These are phyloP conservation scores for Plasmopara viticola DNA, from an alignment of 352 stramenopile species.

Conservation along the genomic window DNA sequence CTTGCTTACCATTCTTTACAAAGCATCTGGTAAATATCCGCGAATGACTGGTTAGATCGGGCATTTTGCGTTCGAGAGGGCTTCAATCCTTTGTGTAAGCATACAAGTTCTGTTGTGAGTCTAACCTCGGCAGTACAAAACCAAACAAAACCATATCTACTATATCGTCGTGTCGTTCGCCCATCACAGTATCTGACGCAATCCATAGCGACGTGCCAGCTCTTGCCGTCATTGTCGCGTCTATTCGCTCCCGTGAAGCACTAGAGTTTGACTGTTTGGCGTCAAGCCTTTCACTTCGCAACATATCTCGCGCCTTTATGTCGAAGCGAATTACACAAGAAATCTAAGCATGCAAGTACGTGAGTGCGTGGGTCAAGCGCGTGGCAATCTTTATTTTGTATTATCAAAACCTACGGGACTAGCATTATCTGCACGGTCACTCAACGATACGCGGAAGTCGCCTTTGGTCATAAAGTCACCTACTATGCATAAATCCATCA, in stretches of 20 bases:
- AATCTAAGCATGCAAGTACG: slow-evolving; percentile 41
- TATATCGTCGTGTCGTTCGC: slow-evolving; percentile 37
- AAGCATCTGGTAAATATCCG: slow-evolving; percentile 27
- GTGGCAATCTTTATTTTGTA: slow-evolving; percentile 33
- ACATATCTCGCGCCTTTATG: slow-evolving; percentile 46
- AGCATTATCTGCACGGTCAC: slow-evolving; percentile 21
- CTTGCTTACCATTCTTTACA: slow-evolving; percentile 30
- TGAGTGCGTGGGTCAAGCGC: slow-evolving; percentile 32
- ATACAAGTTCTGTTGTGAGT: slow-evolving; percentile 33
- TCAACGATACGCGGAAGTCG: slow-evolving; percentile 40
- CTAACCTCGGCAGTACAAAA: slow-evolving; percentile 37
- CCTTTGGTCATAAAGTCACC: slow-evolving; percentile 59
- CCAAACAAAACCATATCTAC: slow-evolving; percentile 45
- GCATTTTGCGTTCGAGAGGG: slow-evolving; percentile 24
- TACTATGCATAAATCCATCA: slow-evolving; percentile 47
- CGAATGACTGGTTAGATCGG: slow-evolving; percentile 33
- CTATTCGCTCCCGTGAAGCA: slow-evolving; percentile 29
- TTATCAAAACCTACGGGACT: slow-evolving; percentile 30
- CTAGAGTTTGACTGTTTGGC: slow-evolving; percentile 48
- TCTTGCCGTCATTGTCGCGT: slow-evolving; percentile 37
- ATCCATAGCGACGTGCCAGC: slow-evolving; percentile 43
- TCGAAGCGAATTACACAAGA: slow-evolving; percentile 38
- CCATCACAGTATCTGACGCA: slow-evolving; percentile 38
- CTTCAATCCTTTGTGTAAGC: slow-evolving; percentile 31
- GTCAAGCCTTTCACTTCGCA: slow-evolving; percentile 27